Evolutionary conservation across 1,139 yeast species (phyloP), one percentile per base, ranked within the genome.

Genomic region (Hyphopichia fennica): DNA sequence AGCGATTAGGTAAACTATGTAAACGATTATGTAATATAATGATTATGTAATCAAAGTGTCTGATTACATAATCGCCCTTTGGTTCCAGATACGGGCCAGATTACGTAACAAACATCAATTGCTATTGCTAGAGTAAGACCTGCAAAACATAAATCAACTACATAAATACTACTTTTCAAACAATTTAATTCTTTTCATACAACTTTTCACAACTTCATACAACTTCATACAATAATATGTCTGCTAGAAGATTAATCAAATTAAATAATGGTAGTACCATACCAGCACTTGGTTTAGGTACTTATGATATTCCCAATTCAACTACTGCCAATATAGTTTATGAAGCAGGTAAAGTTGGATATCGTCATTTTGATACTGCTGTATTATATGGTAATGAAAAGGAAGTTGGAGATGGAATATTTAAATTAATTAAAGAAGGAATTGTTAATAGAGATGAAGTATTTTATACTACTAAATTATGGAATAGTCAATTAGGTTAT

Each of bases 321-420:
- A 50, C 51, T 22, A 63, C 69, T 2, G 44, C 54, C 37, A 52
- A 61, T 2, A 63, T 77, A 8, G 77, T 77, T 2, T 70, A 69
- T 48, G 67, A 69, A 33, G 83, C 82, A 1, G 65, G 75, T 40
- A 58, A 69, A 42, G 61, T 55, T 10, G 86, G 86, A 0, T 81
- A 78, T 57, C 63, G 72, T 34, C 81, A 77, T 54, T 74, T 83
- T 46, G 88, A 83, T 56, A 77, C 84, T 14, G 89, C 88, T 3
- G 72, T 67, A 3, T 56, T 74, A 45, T 82, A 82, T 54, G 73
- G 68, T 3, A 82, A 82, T 53, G 87, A 82, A 54, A 51, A 47
- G n/a, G 79, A 76, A 50, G 82, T 79, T 23, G 84, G 83, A 11
- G 58, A 67, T 34, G 87, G 83, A 0, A 75, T 80, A 20, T 28